phyloP scores from a whole-genome alignment of 2,329 filamentous ascomycete genomes.

The Pseudogymnoascus sp. region DNA sequence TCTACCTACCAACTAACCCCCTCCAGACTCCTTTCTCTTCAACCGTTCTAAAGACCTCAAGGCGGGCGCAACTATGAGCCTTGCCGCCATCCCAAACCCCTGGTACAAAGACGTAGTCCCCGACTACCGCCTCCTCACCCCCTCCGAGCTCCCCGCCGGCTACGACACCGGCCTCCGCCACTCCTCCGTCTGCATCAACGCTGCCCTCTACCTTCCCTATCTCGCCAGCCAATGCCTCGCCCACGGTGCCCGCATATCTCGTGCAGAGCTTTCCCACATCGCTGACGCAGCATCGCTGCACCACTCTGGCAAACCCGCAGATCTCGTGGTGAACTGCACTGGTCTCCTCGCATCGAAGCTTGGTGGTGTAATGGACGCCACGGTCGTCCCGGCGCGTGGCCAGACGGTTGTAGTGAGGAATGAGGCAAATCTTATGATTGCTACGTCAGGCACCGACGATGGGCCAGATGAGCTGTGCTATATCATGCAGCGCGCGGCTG shows the following conservation, averaged over 20 bases:
- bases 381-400: constrained; percentile 68
- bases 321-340: constrained; percentile 77
- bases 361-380: constrained; percentile 71
- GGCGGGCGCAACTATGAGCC: constrained; percentile 50
- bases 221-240: constrained; percentile 72
- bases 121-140: constrained; percentile 57
- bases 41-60: constrained; percentile 52
- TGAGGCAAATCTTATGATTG: constrained; percentile 51
- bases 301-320: constrained; percentile 48
- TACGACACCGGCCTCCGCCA: constrained; percentile 69
- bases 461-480: constrained; percentile 57
- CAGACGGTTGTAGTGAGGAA: constrained; percentile 67
- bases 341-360: constrained; percentile 68
- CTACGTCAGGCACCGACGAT: constrained; percentile 56
- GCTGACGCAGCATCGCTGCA: constrained; percentile 57
- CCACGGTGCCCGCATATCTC: constrained; percentile 60
- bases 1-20: neutral
- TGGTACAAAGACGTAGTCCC: constrained; percentile 69
- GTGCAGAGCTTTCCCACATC: constrained; percentile 61
- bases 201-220: constrained; percentile 79
- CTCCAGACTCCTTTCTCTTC: constrained; percentile 43
- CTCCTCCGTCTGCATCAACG: constrained; percentile 86
- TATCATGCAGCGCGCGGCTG: constrained; percentile 59
- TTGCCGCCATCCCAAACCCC: constrained; percentile 58
- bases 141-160: constrained; percentile 51